These are phyloP conservation scores for Linnemannia elongata DNA, from an alignment of 192 early-diverging fungal species.

Conservation along the genomic window DNA sequence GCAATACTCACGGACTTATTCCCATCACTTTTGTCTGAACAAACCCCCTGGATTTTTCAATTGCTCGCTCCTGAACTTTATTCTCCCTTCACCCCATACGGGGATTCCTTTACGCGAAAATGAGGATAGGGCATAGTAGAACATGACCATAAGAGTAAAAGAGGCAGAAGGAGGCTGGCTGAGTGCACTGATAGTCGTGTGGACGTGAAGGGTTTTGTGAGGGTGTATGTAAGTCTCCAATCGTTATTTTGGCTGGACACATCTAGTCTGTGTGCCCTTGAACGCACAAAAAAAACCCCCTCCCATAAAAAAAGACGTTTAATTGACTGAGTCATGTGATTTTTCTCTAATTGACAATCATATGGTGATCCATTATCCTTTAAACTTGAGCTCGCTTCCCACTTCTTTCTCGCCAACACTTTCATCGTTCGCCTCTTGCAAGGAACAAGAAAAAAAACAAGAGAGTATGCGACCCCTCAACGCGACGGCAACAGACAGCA, in stretches of 20 bases:
- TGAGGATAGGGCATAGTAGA: background rate
- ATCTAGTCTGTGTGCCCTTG: no score
- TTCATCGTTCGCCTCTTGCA: background rate
- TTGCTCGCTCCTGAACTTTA: background rate
- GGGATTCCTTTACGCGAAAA: background rate
- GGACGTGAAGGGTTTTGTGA: no score
- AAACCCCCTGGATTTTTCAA: no score
- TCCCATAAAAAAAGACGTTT: background rate
- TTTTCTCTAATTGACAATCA: constrained; percentile 1
- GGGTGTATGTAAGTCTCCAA: no score
- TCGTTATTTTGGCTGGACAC: no score
- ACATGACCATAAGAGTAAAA: no score
- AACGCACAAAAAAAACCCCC: no score
- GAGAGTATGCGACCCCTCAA: background rate
- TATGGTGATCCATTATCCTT: background rate
- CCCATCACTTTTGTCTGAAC: no score
- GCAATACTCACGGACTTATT: no score
- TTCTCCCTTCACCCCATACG: background rate
- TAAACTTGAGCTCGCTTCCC: background rate
- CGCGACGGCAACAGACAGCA: background rate
- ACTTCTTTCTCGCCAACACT: background rate
- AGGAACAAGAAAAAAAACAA: background rate
- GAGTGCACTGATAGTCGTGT: no score
- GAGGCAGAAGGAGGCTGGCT: no score
- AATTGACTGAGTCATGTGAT: background rate